phyloP scores from a whole-genome alignment of 345 rosid genomes.

The Noccaea bulbosa region DNA sequence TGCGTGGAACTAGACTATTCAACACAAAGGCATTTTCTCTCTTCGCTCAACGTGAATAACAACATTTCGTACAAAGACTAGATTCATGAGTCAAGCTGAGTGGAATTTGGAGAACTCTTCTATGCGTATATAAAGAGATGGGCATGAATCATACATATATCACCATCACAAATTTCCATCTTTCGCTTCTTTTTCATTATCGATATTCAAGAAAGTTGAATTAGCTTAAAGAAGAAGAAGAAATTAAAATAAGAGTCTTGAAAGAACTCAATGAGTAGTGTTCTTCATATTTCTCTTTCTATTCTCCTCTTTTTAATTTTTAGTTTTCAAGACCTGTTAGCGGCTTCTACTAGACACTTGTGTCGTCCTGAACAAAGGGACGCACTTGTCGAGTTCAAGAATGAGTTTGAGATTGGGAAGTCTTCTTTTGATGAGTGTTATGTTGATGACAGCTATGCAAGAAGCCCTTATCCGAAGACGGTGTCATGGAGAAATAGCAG shows the following conservation, averaged over 20 bases:
- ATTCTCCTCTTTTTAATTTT: not conserved
- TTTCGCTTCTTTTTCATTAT: not conserved
- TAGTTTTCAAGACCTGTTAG: not conserved
- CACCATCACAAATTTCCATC: not conserved
- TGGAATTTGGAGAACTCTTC: no score
- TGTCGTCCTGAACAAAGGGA: slow-evolving; percentile 11
- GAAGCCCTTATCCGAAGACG: slow-evolving; percentile 6
- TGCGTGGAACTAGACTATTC: no score
- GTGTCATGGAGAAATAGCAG: not conserved
- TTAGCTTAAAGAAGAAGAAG: not conserved
- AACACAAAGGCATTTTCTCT: no score
- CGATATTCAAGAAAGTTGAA: slow-evolving; percentile 1
- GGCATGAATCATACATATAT: not conserved
- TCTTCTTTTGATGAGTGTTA: not conserved
- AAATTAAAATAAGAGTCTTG: not conserved
- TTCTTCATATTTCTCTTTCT: not conserved
- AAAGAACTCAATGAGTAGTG: not conserved
- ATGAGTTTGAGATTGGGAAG: not conserved
- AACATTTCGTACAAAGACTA: no score
- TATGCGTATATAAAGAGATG: not conserved
- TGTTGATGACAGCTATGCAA: not conserved
- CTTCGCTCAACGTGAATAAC: no score
- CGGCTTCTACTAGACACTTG: not conserved
- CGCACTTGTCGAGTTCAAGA: slow-evolving; percentile 6
- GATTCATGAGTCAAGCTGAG: no score